Evolutionary conservation across 1,284 basidiomycete genomes (phyloP), one percentile per base, ranked within the genome.

Genomic region (Mrakiaceae sp.): DNA sequence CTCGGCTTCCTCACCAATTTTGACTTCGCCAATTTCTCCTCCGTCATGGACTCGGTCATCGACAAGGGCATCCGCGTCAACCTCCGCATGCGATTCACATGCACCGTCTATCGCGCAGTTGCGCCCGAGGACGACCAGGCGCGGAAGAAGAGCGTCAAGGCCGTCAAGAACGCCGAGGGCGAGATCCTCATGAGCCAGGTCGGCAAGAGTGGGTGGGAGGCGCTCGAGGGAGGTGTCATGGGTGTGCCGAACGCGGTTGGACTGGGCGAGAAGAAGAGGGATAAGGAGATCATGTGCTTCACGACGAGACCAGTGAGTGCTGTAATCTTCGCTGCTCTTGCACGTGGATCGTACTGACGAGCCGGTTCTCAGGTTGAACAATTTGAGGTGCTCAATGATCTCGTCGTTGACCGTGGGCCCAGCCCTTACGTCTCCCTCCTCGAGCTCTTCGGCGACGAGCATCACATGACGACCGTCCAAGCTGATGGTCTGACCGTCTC

Each of bases 391-490:
- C 77, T 99, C 68, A 99, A 99, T 71, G 96, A 99, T 75, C 81
- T 99, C 44, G 96, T 98, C 14, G 94, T 99, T 47, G 96, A 99
- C 74, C 84, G 96, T 63, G 96, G 96, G 9, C 96, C 96, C 39
- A 97, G 92, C 75, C 96, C 96, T 4, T 99, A 94, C 76, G 94
- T 99, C 73, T 94, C 90, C 72, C 80, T 94, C 72, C 79, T 99
- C 66, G 96, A 99, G 77, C 81, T 99, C 12, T 99, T 98, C 72
- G 95, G 92, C 67, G 96, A 99, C 72, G 95, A 99, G 71, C 91
- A 98, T 75, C 96, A 98, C 78, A 87, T 99, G 82, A 99, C 96
- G 0, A 99, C 96, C 0, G 96, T 98, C 0, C 96, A 98, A 78
- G 96, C 95, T 0, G 96, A 99, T 73, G 96, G 96, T 3, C 79